Conservation (phyloP, 1,284 basidiomycete species). For the Moesziomyces parantarcticus region DNA sequence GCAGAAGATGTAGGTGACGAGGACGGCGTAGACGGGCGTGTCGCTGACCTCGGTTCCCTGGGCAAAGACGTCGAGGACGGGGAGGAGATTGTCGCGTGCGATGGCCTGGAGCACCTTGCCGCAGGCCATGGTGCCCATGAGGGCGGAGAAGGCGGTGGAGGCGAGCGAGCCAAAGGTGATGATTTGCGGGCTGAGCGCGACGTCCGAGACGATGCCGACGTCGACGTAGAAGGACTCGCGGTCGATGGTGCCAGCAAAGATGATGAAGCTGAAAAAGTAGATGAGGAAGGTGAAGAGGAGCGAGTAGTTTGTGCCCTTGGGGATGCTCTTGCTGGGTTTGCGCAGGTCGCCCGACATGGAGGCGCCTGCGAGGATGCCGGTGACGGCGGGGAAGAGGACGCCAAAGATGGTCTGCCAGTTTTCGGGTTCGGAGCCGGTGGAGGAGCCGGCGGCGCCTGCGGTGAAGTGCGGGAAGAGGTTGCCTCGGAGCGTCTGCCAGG, state of each 20-base stretch:
- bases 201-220: conserved; percentile 63
- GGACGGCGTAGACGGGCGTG: conserved; percentile 63
- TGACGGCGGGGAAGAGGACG: conserved; percentile 67
- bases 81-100: conserved; percentile 65
- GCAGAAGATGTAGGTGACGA: conserved; percentile 62
- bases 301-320: conserved; percentile 67
- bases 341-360: conserved; percentile 67
- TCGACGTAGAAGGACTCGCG: conserved; percentile 64
- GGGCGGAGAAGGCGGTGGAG: conserved; percentile 64
- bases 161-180: conserved; percentile 65
- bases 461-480: conserved; percentile 66
- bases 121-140: conserved; percentile 67
- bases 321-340: conserved; percentile 67
- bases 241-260: conserved; percentile 64
- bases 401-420: conserved; percentile 65
- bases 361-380: conserved; percentile 65
- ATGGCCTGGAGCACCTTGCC: conserved; percentile 66
- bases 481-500: conserved; percentile 53
- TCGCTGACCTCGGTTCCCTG: conserved; percentile 64
- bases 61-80: conserved; percentile 60
- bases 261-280: conserved; percentile 59
- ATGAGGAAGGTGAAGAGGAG: conserved; percentile 64
- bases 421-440: conserved; percentile 47
- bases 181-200: conserved; percentile 61
- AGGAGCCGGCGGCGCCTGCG: conserved; percentile 62